Conservation (phyloP, 148 eudicot genomes). For the Rhododendron vialii region DNA sequence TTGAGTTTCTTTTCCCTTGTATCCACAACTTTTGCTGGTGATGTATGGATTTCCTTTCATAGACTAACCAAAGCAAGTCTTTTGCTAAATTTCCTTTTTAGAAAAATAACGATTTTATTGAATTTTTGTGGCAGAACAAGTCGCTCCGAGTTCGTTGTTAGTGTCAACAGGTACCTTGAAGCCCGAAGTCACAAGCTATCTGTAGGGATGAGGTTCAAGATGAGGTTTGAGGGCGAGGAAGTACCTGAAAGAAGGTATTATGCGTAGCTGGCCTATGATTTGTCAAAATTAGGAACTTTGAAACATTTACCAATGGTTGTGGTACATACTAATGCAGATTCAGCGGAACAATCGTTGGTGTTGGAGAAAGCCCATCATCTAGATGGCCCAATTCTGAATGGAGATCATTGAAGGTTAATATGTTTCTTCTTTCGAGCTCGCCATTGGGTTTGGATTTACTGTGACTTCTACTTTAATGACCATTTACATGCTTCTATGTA, state of each 20-base stretch:
- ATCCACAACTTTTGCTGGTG: not conserved
- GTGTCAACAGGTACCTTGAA: constrained; percentile 87
- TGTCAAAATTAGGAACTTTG: not conserved
- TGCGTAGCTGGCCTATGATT: constrained; percentile 5
- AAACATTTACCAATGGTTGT: not conserved
- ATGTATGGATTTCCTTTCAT: not conserved
- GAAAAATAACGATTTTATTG: not conserved
- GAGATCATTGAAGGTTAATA: constrained; percentile 83
- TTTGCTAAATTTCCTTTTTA: not conserved
- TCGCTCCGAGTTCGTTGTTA: constrained; percentile 81
- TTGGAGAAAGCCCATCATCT: constrained; percentile 54
- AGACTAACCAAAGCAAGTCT: not conserved
- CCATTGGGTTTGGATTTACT: not conserved
- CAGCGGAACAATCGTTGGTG: constrained; percentile 93
- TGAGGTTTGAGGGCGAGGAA: constrained; percentile 96
- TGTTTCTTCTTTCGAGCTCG: not conserved
- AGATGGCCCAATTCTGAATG: constrained; percentile 87
- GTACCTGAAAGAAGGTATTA: constrained; percentile 87
- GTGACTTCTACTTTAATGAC: not conserved
- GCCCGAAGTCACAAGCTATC: constrained; percentile 69
- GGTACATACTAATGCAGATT: constrained; percentile 46
- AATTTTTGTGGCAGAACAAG: constrained; percentile 61
- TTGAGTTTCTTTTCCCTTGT: not conserved
- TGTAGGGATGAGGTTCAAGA: constrained; percentile 94
- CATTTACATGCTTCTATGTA: not conserved